Evolutionary conservation across 176 grass and related monocot genomes (phyloP).

Genomic region (Oryza officinalis): DNA sequence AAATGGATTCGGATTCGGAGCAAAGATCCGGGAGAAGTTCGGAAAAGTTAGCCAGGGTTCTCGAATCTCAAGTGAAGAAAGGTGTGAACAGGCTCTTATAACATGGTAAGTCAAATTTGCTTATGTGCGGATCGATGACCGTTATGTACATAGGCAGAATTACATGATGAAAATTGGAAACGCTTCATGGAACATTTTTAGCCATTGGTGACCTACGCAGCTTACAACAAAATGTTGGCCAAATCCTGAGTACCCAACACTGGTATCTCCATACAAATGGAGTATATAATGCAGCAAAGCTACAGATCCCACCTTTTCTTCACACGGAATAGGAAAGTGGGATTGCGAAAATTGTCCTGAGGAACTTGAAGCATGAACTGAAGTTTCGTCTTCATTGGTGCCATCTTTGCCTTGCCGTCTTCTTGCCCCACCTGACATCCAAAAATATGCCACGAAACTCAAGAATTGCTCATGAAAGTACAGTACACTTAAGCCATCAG

Average conservation of each 20-base stretch:
- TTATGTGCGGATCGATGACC: background rate
- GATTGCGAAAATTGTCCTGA: conserved; percentile 61
- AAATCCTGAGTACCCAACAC: background rate
- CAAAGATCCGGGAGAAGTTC: background rate
- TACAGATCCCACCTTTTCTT: conserved; percentile 99
- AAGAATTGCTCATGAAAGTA: conserved; percentile 10
- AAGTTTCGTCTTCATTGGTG: conserved; percentile 83
- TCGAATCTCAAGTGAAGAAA: too few relatives aligned
- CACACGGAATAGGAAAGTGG: conserved; percentile 71
- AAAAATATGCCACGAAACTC: conserved; percentile 24
- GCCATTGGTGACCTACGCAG: background rate
- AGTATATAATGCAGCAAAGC: background rate
- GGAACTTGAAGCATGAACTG: conserved; percentile 86
- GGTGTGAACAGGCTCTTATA: too few relatives aligned
- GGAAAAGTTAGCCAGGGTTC: background rate
- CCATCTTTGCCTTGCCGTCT: conserved; percentile 60
- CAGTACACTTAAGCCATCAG: background rate
- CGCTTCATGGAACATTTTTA: background rate
- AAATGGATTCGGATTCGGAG: background rate
- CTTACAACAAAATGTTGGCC: conserved; percentile 28
- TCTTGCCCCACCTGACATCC: conserved; percentile 80
- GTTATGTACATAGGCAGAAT: conserved; percentile 43
- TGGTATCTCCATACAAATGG: background rate
- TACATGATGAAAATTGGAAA: conserved; percentile 4
- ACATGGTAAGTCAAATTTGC: background rate